A percentile compares a stretch with the other conserved stretches of the same genome.
These are phyloP conservation scores for Cafeteria roenbergensis DNA, from an alignment of 108 stramenopile genomes.

Conservation along the genomic window DNA sequence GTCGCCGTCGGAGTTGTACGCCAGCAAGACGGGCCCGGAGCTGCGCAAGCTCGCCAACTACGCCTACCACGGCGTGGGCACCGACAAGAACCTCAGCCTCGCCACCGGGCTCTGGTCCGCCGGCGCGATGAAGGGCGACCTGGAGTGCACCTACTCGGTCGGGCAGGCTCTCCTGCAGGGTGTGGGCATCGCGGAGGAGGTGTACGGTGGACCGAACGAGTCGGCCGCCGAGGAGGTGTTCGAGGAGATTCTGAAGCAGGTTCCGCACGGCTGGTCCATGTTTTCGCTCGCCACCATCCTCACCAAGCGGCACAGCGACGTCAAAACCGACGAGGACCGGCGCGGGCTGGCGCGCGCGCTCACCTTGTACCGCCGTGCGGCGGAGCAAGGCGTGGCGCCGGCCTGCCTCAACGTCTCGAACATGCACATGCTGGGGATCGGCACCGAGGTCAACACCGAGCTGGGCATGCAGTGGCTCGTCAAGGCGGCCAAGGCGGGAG, in stretches of 20 bases:
- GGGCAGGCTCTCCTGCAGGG: neutral
- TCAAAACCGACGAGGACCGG: neutral
- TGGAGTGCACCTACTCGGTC: neutral
- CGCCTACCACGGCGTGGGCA: neutral
- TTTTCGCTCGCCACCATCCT: neutral
- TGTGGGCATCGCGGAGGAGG: neutral
- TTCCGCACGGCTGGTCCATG: neutral
- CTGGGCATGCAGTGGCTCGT: neutral
- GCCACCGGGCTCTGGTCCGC: neutral
- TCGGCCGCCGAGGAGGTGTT: neutral
- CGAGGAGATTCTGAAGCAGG: neutral
- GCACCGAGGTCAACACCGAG: neutral
- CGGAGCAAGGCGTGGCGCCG: neutral
- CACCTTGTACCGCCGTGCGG: neutral
- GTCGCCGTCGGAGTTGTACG: neutral
- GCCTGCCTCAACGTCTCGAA: neutral
- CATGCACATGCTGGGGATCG: neutral
- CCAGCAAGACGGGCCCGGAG: neutral
- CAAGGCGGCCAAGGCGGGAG: neutral
- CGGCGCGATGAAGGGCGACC: neutral
- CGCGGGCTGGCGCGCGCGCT: neutral
- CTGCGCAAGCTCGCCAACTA: neutral
- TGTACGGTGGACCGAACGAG: neutral
- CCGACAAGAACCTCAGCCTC: neutral
- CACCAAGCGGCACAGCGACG: neutral